phyloP scores from a whole-genome alignment of 2,329 filamentous ascomycete genomes.

The Seiridium unicorne region DNA sequence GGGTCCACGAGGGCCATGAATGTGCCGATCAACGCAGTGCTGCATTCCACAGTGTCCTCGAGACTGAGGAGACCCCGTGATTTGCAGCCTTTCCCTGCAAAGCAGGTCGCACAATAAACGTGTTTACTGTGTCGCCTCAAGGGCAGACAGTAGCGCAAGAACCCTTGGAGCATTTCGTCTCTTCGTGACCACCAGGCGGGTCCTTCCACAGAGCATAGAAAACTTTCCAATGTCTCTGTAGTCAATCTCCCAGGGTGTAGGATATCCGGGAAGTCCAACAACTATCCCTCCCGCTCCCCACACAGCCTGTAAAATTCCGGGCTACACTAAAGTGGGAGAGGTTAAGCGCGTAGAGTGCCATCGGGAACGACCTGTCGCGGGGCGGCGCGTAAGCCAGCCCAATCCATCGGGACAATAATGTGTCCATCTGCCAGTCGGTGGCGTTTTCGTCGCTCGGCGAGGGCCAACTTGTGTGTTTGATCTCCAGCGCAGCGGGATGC shows the following conservation, averaged over 20 bases:
- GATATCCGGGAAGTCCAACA: too few relatives aligned
- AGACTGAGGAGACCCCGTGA: neutral
- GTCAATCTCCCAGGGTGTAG: too few relatives aligned
- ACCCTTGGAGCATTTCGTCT: too few relatives aligned
- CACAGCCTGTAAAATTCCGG: neutral
- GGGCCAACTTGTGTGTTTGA: neutral
- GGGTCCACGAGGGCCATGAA: neutral
- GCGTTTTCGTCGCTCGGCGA: neutral
- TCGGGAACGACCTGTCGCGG: conserved; percentile 6
- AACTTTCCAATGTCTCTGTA: too few relatives aligned
- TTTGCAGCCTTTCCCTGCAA: neutral
- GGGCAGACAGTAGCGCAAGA: too few relatives aligned
- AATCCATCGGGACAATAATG: conserved; percentile 1
- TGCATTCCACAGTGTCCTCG: neutral
- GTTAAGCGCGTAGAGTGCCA: conserved; percentile 7
- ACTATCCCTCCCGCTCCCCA: neutral
- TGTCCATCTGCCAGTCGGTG: neutral
- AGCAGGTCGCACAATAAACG: too few relatives aligned
- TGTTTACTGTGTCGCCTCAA: too few relatives aligned
- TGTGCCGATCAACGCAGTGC: neutral
- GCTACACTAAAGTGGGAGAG: conserved; percentile 1
- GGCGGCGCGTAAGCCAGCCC: conserved; percentile 9
- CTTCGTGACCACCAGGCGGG: too few relatives aligned
- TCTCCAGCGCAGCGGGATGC: neutral
- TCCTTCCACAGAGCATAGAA: too few relatives aligned